Evolutionary conservation across 2,329 filamentous ascomycete species (phyloP), one percentile per base, ranked within the genome.

Genomic region (Aureobasidium sp.): DNA sequence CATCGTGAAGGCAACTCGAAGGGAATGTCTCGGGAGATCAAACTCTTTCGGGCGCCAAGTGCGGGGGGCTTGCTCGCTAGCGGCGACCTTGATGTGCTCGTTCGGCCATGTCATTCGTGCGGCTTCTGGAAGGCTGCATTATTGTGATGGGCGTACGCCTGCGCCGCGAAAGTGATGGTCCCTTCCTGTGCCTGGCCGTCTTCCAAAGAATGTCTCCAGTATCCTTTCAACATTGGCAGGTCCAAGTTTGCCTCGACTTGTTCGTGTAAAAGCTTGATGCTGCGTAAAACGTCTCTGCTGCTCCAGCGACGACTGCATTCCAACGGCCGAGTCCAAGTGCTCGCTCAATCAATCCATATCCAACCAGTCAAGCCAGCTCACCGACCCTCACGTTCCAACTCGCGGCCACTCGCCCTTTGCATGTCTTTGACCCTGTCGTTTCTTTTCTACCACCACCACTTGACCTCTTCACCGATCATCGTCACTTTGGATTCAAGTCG

Each of bases 301-400:
- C 54, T 58, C 37, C 42, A 31, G 42, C 42, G 54, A 58, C 54
- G 42, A 58, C 24, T 24, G 42, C 54, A 58, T 58, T 58, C 54
- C 54, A 58, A 58, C 54, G 54, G 42, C 29, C 40, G 40, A 45
- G 27, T 57, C 35, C 33, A 57, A 12, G 29, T 57, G 40, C 53
- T 57, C 50, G 40, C 53, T 57, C 50, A 42, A 31, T 24, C 50
- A 40, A 40, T 54, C 49, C 29, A 50, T 54, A 19, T 42, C 24
- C 24, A 31, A 24, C 24, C 39, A 39, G 22, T n/a, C 52, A 56
- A 56, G 39, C 39, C n/a, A 39, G 19, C n/a, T 11, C 52, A 57
- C 53, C n/a, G 39, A 33, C 39, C 53, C 19, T 47, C 53, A 57
- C 53, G 12, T 53, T 53, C 49, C 33, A 53, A 53, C 49, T 35